Base-by-base conservation (phyloP, 768 basidiomycete species). In the Dentipellis fragilis region DNA sequence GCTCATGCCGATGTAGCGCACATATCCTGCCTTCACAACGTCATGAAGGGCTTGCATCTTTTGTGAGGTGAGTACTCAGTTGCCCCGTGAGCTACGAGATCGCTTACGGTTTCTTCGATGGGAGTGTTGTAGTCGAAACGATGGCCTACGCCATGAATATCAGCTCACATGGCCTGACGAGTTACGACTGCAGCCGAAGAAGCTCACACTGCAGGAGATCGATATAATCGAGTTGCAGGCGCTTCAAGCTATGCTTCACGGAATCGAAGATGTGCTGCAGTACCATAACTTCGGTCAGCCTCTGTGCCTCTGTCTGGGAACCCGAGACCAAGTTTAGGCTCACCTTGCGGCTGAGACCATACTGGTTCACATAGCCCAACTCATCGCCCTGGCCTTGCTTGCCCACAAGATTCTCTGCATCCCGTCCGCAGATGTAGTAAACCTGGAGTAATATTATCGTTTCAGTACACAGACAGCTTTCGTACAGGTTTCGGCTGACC, bases 151-250 rank as follows among this genome's bases (percentile, higher is more conserved):
- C 8, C 5, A 10, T 42, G 17, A 14, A 42, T 42, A 21, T 34
- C 36, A 34, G 48, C 40, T 11, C n/a, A 19, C 16, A 35, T 22
- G 10, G 39, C 22, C 35, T 59, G 51, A n/a, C n/a, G n/a, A n/a
- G n/a, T n/a, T n/a, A 57, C 51, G 36, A 40, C 39, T 40, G 39
- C 38, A 19, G 22, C 22, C n/a, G 29, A 14, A 11, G 36, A 22
- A 16, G 52, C 56, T 50, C 49, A 74, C 84, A 84, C 70, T 87
- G 85, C 8, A 87, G 67, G 1, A 88, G 66, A 64, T 89, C 87
- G 59, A 90, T 73, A 57, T 87, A 88, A n/a, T n/a, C n/a, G n/a
- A n/a, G n/a, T n/a, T n/a, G n/a, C n/a, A n/a, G n/a, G n/a, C n/a
- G n/a, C n/a, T 83, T 67, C 53, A 89, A 66, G 52, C 79, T 80